Conservation (phyloP, 2,329 filamentous ascomycete species). For the Fusarium aywerte region DNA sequence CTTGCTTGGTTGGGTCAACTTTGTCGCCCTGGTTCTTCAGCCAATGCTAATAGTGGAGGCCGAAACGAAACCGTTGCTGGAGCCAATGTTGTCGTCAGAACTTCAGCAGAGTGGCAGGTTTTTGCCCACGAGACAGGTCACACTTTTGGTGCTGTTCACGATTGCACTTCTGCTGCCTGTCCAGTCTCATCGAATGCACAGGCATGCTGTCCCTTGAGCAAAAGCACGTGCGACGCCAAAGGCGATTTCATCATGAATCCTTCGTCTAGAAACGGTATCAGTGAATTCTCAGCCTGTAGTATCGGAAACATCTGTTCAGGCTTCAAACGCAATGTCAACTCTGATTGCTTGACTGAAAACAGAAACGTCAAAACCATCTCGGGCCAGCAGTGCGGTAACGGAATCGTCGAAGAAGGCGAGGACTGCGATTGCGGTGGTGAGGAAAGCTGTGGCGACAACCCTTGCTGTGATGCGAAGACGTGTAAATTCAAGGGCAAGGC, state of each 20-base stretch:
- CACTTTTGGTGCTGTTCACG: slow-evolving; percentile 95
- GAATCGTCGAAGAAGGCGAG: slow-evolving; percentile 93
- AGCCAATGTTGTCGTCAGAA: slow-evolving; percentile 89
- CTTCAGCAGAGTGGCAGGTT: slow-evolving; percentile 90
- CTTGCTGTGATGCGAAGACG: slow-evolving; percentile 85
- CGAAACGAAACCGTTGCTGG: slow-evolving; percentile 80
- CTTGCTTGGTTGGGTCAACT: slow-evolving; percentile 93
- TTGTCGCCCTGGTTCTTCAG: slow-evolving; percentile 71
- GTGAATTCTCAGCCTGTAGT: slow-evolving; percentile 84
- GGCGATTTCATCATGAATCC: slow-evolving; percentile 97
- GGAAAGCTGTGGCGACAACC: slow-evolving; percentile 75
- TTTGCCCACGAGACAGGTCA: slow-evolving; percentile 95
- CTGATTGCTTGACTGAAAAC: slow-evolving; percentile 85
- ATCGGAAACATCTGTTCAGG: slow-evolving; percentile 95
- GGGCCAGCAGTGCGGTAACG: slow-evolving; percentile 91
- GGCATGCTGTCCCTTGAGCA: slow-evolving; percentile 82
- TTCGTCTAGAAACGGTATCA: slow-evolving; percentile 78
- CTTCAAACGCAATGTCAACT: slow-evolving; percentile 80
- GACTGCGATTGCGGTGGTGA: slow-evolving; percentile 94
- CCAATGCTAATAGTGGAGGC: slow-evolving; percentile 59
- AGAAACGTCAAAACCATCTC: slow-evolving; percentile 82
- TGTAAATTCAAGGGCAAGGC: slow-evolving; percentile 83
- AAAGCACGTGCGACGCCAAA: slow-evolving; percentile 75
- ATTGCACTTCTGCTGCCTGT: slow-evolving; percentile 81
- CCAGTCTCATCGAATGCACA: slow-evolving; percentile 64